Conservation (phyloP, 768 basidiomycete genomes). For the Pleurotus tuber-regium region DNA sequence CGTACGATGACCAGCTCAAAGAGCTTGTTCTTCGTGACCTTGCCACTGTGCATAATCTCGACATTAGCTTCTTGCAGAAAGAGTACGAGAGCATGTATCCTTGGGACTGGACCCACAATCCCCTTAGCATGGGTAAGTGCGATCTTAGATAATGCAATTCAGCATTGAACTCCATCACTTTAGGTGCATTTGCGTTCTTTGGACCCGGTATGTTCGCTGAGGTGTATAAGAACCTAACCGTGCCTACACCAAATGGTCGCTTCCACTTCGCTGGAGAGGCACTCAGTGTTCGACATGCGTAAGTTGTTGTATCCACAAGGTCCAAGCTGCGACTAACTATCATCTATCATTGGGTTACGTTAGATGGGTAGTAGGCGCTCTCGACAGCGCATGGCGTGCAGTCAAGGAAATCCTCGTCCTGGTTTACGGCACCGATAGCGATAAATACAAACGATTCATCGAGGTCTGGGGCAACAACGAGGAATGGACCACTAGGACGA, state of each 20-base stretch:
- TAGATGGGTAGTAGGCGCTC: conserved; percentile 37
- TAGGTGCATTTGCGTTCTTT: conserved; percentile 40
- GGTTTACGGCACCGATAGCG: background rate
- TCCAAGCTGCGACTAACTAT: background rate
- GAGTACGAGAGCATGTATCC: conserved; percentile 22
- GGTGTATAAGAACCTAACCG: conserved; percentile 27
- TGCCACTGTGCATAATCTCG: conserved; percentile 24
- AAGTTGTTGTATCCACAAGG: background rate
- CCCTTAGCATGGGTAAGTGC: conserved; percentile 30
- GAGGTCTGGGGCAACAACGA: conserved; percentile 3
- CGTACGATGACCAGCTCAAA: conserved; percentile 20
- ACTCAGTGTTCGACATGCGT: conserved; percentile 34
- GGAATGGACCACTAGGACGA: conserved; percentile 1
- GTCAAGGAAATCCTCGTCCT: conserved; percentile 20
- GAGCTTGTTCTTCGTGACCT: conserved; percentile 29
- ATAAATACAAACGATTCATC: background rate
- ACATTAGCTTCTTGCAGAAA: conserved; percentile 15
- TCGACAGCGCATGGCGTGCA: conserved; percentile 34
- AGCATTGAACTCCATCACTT: too few species aligned
- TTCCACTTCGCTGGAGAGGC: conserved; percentile 38
- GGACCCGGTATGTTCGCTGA: conserved; percentile 35
- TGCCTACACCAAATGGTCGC: conserved; percentile 24
- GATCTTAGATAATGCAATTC: too few species aligned
- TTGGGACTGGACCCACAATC: conserved; percentile 34
- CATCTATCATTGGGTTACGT: too few species aligned